Evolutionary conservation across 2,329 filamentous ascomycete species (phyloP).

Genomic region (Alternaria rosae): DNA sequence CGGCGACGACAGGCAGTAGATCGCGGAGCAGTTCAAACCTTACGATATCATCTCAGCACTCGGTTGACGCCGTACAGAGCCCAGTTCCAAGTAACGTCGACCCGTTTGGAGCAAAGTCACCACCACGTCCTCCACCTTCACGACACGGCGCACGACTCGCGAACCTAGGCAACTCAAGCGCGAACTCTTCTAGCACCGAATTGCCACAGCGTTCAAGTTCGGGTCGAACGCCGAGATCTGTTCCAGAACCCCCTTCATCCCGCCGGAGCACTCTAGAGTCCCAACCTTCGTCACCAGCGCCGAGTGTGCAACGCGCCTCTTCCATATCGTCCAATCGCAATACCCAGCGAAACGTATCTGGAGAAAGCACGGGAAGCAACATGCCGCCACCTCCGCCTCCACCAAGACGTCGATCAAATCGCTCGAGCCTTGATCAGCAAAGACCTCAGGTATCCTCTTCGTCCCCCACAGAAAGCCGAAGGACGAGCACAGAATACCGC

Average conservation of each 20-base stretch:
- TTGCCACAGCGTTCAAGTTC: conserved; percentile 31
- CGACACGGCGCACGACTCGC: conserved; percentile 41
- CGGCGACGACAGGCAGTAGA: conserved; percentile 28
- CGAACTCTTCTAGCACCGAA: conserved; percentile 42
- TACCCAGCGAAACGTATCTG: conserved; percentile 32
- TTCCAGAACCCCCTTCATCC: conserved; percentile 30
- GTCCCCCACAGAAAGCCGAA: conserved; percentile 35
- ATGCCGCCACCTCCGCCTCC: conserved; percentile 45
- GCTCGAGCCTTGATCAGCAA: conserved; percentile 43
- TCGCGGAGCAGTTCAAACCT: conserved; percentile 48
- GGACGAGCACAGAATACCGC: conserved; percentile 38
- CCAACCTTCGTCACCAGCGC: conserved; percentile 28
- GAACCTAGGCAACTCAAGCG: conserved; percentile 32
- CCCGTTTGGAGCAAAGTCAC: conserved; percentile 32
- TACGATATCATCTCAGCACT: conserved; percentile 47
- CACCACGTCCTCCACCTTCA: conserved; percentile 46
- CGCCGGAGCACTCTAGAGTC: conserved; percentile 37
- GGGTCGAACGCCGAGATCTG: conserved; percentile 28
- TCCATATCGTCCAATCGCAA: conserved; percentile 40
- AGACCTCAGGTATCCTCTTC: conserved; percentile 25
- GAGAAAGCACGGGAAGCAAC: conserved; percentile 28
- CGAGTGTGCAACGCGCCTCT: conserved; percentile 32
- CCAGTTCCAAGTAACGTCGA: conserved; percentile 24
- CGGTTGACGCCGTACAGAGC: conserved; percentile 34
- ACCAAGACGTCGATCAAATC: conserved; percentile 42